A percentile compares a stretch with the other conserved stretches of the same genome.
These are phyloP conservation scores for Penicillium brevicompactum DNA, from an alignment of 2,329 filamentous ascomycete genomes.

Conservation along the genomic window DNA sequence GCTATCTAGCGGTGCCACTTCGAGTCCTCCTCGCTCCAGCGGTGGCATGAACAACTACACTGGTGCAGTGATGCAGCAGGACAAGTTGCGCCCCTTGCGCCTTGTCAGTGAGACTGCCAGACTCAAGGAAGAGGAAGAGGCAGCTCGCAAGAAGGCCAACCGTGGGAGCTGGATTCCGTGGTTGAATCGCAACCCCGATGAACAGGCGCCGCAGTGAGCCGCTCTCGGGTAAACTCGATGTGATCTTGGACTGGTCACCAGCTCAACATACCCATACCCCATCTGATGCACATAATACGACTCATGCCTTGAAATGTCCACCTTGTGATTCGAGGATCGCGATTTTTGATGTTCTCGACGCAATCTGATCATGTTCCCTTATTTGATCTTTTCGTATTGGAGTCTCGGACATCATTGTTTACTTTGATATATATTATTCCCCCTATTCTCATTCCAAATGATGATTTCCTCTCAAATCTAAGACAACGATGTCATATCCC, in stretches of 20 bases:
- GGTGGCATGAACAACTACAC: constrained; percentile 71
- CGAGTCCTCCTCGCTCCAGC: constrained; percentile 63
- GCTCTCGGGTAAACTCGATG: constrained; percentile 17
- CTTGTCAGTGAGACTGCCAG: constrained; percentile 62
- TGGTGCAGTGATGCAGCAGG: constrained; percentile 62
- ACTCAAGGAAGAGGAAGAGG: constrained; percentile 45
- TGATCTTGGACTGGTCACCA: constrained; percentile 22
- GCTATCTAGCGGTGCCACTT: constrained; percentile 48
- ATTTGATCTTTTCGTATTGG: constrained; percentile 4
- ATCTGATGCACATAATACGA: constrained; percentile 27
- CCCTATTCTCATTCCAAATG: constrained; percentile 5
- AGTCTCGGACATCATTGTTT: constrained; percentile 3
- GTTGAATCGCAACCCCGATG: constrained; percentile 44
- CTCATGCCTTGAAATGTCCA: constrained; percentile 20
- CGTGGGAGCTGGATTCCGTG: constrained; percentile 51
- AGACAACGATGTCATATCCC: neutral
- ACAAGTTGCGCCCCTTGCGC: constrained; percentile 80
- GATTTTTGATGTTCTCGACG: constrained; percentile 12
- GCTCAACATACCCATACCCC: constrained; percentile 22
- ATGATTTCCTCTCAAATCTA: constrained; percentile 2
- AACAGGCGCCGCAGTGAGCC: constrained; percentile 19
- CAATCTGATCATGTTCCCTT: constrained; percentile 13
- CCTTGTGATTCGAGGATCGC: constrained; percentile 11
- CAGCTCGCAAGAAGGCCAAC: constrained; percentile 48
- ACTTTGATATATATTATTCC: constrained; percentile 11